Conservation (phyloP, 768 basidiomycete genomes). For the Tricholoma saponaceum region DNA sequence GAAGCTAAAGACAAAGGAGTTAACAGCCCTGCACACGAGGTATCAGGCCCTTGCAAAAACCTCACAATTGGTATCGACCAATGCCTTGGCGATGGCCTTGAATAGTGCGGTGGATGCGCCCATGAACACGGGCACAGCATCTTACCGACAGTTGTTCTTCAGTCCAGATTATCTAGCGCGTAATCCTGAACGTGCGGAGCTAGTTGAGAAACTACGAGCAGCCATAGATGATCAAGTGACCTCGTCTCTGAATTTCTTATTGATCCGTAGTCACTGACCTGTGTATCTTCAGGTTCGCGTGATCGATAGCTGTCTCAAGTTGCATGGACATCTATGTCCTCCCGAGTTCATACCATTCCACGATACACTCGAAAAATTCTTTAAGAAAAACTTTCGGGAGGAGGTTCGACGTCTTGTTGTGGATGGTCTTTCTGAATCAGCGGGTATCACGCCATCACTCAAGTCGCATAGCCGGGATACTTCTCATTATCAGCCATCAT, state of each 20-base stretch:
- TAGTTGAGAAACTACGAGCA: conserved; percentile 66
- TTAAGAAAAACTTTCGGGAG: conserved; percentile 79
- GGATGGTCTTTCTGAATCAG: conserved; percentile 49
- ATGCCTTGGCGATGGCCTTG: conserved; percentile 79
- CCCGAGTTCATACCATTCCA: conserved; percentile 93
- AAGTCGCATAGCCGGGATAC: conserved; percentile 30
- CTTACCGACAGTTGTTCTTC: conserved; percentile 77
- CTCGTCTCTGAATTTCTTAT: conserved; percentile 2
- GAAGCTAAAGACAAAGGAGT: conserved; percentile 73
- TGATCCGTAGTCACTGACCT: not conserved
- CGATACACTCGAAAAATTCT: conserved; percentile 81
- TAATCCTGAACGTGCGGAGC: conserved; percentile 65
- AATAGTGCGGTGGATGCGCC: conserved; percentile 87
- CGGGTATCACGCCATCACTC: conserved; percentile 29
- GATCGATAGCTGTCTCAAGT: conserved; percentile 78
- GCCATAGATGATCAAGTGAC: conserved; percentile 82
- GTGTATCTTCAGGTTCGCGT: conserved; percentile 54
- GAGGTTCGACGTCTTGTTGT: conserved; percentile 72
- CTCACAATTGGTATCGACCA: conserved; percentile 67
- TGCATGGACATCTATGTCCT: conserved; percentile 80
- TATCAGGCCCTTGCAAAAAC: conserved; percentile 81
- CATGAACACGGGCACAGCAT: conserved; percentile 67
- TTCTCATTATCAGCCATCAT: conserved; percentile 42
- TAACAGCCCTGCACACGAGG: conserved; percentile 61
- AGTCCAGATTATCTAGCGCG: conserved; percentile 59